Evolutionary conservation across 176 grass and related monocot genomes (phyloP).

Genomic region (Poa annua): DNA sequence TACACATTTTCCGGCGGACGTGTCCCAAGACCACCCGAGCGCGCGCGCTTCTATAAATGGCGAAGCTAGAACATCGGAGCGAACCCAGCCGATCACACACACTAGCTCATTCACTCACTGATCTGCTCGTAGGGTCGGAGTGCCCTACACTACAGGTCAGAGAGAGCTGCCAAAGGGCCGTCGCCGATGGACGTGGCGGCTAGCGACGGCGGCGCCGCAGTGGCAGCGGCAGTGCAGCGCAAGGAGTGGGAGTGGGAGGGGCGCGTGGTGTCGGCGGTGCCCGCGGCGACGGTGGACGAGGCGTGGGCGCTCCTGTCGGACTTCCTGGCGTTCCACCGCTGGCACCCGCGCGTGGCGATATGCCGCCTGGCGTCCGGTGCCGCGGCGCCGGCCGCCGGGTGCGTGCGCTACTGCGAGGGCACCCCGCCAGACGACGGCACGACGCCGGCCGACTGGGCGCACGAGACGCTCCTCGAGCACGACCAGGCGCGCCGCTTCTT

Average conservation of each 20-base stretch:
- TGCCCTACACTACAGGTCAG: not conserved
- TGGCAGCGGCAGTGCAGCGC: not conserved
- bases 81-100: not conserved
- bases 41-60: conserved; percentile 25
- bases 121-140: not conserved
- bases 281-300: conserved; percentile 48
- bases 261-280: conserved; percentile 47
- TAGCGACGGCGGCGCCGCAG: not conserved
- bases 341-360: conserved; percentile 65
- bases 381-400: conserved; percentile 33
- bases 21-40: not conserved
- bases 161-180: not conserved
- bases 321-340: conserved; percentile 73
- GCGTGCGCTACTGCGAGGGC: conserved; percentile 82
- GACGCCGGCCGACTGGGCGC: conserved; percentile 56
- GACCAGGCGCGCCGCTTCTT: conserved; percentile 55
- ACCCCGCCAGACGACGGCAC: not conserved
- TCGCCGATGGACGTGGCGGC: not conserved
- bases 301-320: conserved; percentile 78
- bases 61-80: not conserved
- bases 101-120: not conserved
- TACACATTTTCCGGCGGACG: not conserved
- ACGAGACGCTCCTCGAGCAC: conserved; percentile 81
- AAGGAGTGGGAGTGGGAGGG: conserved; percentile 58
- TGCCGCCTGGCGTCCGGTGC: conserved; percentile 45